Base-by-base conservation (phyloP, 2,329 filamentous ascomycete genomes). In the Didymella arachidicola region DNA sequence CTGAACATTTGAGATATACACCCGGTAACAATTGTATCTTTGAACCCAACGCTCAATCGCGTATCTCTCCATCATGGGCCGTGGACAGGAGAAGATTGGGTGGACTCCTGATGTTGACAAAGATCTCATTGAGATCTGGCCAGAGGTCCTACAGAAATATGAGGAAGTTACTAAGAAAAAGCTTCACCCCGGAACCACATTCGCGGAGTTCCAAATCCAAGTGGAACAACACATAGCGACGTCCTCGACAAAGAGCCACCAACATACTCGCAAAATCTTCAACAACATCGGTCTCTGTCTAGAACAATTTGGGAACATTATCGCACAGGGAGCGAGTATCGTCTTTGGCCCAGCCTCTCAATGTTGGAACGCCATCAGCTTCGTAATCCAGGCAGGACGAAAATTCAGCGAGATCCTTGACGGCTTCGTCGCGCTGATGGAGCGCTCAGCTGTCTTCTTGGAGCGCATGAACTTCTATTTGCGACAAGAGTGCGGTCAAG, bases 341-440 rank as follows among this genome's bases (percentile, higher is more conserved):
- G 48, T 60, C 12, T 66, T 65, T n/a, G 58, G 53, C 1, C 60
- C 57, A 16, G 32, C 45, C n/a, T 45, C 51, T 3, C 62, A 65
- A 38, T 66, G 62, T 19, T 66, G 61, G 61, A 66, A 63, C 27
- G 64, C 62, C 0, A 61, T 66, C 16, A 66, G 54, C 18, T 59
- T 66, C 34, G 53, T 66, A 8, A 41, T 63, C 8, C 42, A 51
- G 38, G 57, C 56, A 4, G 58, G 42, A 10, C 50, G 52, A 27
- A 25, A 36, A 16, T 56, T 56, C 8, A 41, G 16, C 4, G 53
- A 55, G 1, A 42, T 65, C 14, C 46, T 66, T 3, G 62, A 63
- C 4, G 62, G 59, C 8, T 65, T 65, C n/a, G 41, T 64, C 8
- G 57, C n/a, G 25, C 14, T 66, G 3, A 66, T 66, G 64, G 64